Base-by-base conservation (phyloP, 441 rosid genomes). In the Capsella rubella region DNA sequence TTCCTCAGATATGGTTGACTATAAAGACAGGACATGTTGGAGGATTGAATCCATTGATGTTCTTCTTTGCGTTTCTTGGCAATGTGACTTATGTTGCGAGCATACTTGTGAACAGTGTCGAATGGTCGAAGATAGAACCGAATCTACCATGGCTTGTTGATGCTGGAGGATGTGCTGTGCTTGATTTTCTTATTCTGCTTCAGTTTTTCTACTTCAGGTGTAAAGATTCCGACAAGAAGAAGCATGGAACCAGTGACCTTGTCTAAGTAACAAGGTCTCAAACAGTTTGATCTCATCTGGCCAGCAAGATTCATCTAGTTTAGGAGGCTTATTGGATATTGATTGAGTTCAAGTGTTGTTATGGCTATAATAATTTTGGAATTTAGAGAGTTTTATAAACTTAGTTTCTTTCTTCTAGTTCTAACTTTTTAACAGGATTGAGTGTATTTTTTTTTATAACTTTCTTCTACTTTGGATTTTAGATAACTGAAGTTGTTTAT, bases 61-160 rank as follows among this genome's bases (percentile, higher is more conserved):
- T 90, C 67, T 14, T 90, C 69, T 88, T 88, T 80, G 92, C 96
- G 28, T 67, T 90, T 76, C 73, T 84, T 64, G 93, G 93, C 45
- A 88, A 90, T 76, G 52, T 82, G 50, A 86, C 93, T 45, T 90
- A 90, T 67, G 87, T 90, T 57, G 90, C 84, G 59, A 90, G 96
- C 78, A 89, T 89, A 73, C 86, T 90, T 32, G 83, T 90, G 49
- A 78, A 68, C 68, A 87, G 88, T 74, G 4, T 82, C 42, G 82
- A 87, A 52, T 90, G 96, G 96, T 78, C 80, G 25, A 81, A 74
- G 66, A 74, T 89, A 63, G 76, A 74, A 66, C 86, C 93, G 14
- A 90, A 89, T 79, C 78, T 89, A 47, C 96, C 94, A 18, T 90
- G 96, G 94, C 81, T 89, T 55, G 89, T 78, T 28, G 96, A 90